Percentiles rank a stretch among this genome's conserved stretches.
phyloP scores from a whole-genome alignment of 805 yeast genomes.

The Starmerella tilneyi region DNA sequence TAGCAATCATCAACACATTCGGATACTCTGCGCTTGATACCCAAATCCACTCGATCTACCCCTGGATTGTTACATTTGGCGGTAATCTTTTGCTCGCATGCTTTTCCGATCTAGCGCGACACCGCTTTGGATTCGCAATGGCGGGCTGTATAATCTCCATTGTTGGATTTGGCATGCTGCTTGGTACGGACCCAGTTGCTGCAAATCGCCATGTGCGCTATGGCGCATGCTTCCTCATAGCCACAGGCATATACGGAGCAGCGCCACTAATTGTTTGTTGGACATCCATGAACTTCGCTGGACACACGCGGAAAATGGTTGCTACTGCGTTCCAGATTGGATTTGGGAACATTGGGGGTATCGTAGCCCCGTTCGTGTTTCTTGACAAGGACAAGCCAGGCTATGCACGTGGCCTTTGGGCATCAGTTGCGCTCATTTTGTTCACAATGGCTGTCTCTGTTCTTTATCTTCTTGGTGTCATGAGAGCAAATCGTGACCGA shows the following conservation, averaged over 20 bases:
- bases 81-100: conserved; percentile 50
- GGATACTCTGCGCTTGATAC: conserved; percentile 61
- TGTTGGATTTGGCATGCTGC: conserved; percentile 46
- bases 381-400: conserved; percentile 48
- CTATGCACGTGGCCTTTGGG: conserved; percentile 45
- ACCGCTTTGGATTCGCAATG: conserved; percentile 29
- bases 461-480: conserved; percentile 32
- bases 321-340: conserved; percentile 57
- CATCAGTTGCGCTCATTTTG: conserved; percentile 41
- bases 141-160: conserved; percentile 31
- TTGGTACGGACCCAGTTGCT: conserved; percentile 34
- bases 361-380: conserved; percentile 51
- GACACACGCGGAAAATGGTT: conserved; percentile 51
- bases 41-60: conserved; percentile 72
- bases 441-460: conserved; percentile 35
- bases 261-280: conserved; percentile 64
- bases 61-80: conserved; percentile 71
- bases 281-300: conserved; percentile 51
- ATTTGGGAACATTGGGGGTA: conserved; percentile 66
- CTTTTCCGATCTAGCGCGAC: conserved; percentile 45
- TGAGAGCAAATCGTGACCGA: conserved; percentile 27
- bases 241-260: conserved; percentile 50
- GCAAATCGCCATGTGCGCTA: conserved; percentile 39
- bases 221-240: conserved; percentile 52
- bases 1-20: conserved; percentile 50